phyloP scores from a whole-genome alignment of 805 yeast species.

The Hanseniaspora nectarophila region DNA sequence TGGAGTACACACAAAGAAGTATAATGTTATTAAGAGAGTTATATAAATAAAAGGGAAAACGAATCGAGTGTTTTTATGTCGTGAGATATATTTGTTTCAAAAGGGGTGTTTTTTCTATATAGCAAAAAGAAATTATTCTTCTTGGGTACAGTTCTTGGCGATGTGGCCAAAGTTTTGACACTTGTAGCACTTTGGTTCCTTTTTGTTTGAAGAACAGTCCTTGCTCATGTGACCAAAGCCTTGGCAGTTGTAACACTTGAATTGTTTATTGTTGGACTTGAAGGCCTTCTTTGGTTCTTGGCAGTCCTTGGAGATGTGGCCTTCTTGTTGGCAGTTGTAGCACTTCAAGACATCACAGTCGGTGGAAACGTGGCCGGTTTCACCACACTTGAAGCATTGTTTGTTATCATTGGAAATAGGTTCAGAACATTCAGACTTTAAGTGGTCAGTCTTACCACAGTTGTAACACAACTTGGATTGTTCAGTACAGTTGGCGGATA shows the following conservation, averaged over 20 bases:
- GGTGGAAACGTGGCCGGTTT: constrained; percentile 75
- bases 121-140: neutral
- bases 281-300: constrained; percentile 27
- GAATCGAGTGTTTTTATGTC: too few species aligned
- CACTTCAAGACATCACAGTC: constrained; percentile 73
- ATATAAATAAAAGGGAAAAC: neutral
- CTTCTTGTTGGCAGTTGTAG: constrained; percentile 64
- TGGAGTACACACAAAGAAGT: constrained; percentile 8
- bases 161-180: constrained; percentile 65
- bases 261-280: constrained; percentile 72
- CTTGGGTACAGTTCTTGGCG: constrained; percentile 54
- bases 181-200: constrained; percentile 33
- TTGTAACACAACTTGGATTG: constrained; percentile 76
- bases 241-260: constrained; percentile 89
- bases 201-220: constrained; percentile 46
- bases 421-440: constrained; percentile 75
- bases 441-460: constrained; percentile 83
- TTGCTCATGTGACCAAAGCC: constrained; percentile 78
- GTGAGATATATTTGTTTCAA: neutral
- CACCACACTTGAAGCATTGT: constrained; percentile 89
- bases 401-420: constrained; percentile 76
- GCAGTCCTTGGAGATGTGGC: constrained; percentile 76
- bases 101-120: too few species aligned
- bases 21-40: neutral
- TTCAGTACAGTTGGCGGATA: constrained; percentile 79